Conservation (phyloP, 192 early-diverging fungal species). For the Lobosporangium transversale region DNA sequence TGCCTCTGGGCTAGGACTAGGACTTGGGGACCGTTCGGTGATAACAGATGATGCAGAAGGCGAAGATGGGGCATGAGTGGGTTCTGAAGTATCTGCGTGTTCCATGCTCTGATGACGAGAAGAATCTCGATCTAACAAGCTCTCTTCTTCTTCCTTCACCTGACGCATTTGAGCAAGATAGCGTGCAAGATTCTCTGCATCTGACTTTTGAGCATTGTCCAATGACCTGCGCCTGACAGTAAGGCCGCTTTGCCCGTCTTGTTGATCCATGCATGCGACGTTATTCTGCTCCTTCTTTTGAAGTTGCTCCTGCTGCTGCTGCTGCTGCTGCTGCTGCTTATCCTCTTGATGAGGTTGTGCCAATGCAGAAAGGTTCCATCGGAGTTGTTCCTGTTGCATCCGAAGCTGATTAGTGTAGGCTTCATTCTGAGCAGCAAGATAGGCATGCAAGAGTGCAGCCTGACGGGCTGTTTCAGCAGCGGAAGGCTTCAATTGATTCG, state of each 20-base stretch:
- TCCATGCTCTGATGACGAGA: constrained; percentile 14
- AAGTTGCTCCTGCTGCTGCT: neutral
- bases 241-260: constrained; percentile 10
- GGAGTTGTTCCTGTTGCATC: constrained; percentile 30
- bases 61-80: constrained; percentile 16
- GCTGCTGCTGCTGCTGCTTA: constrained; percentile 12
- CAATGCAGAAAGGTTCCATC: constrained; percentile 8
- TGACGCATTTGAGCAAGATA: constrained; percentile 36
- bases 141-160: constrained; percentile 32
- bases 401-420: constrained; percentile 20
- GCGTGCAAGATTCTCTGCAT: constrained; percentile 44
- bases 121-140: too few species aligned
- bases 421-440: constrained; percentile 33
- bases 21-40: constrained; percentile 32
- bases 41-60: constrained; percentile 24
- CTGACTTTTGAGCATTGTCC: constrained; percentile 24
- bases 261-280: constrained; percentile 1
- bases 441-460: constrained; percentile 46
- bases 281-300: constrained; percentile 3
- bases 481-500: constrained; percentile 8
- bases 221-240: constrained; percentile 1
- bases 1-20: constrained; percentile 27
- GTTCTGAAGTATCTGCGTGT: constrained; percentile 7
- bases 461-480: constrained; percentile 37
- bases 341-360: constrained; percentile 6